Conservation (phyloP, 257 asterid species). For the Solanum clarkiae region DNA sequence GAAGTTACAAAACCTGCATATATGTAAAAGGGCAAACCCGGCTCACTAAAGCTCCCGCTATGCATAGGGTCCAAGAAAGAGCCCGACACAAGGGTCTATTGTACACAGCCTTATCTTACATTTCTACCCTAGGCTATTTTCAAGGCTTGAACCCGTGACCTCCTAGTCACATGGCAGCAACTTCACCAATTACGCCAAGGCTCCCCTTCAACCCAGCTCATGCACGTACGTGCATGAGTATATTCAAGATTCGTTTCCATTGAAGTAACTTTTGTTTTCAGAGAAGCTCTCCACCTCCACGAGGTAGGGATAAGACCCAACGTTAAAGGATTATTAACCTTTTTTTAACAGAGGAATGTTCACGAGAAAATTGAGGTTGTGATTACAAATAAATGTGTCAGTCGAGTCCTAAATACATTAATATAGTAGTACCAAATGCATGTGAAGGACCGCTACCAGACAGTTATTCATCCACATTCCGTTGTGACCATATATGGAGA, state of each 20-base stretch:
- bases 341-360: background rate
- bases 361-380: background rate
- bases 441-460: background rate
- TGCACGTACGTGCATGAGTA: background rate
- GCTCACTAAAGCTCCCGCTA: no score
- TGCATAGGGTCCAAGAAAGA: no score
- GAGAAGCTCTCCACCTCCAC: background rate
- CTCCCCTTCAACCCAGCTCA: no score
- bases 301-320: no score
- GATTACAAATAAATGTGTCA: background rate
- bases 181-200: no score
- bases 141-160: no score
- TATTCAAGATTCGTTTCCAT: background rate
- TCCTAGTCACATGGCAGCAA: no score
- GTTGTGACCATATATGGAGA: background rate
- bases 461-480: background rate
- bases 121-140: no score
- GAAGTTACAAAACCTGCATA: background rate
- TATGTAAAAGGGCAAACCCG: background rate
- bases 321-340: background rate
- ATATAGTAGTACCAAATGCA: background rate
- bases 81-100: no score
- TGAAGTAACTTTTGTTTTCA: background rate
- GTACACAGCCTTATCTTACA: no score
- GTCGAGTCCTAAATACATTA: background rate